Base-by-base conservation (phyloP, 2,329 filamentous ascomycete species). In the Drechslera avenae region DNA sequence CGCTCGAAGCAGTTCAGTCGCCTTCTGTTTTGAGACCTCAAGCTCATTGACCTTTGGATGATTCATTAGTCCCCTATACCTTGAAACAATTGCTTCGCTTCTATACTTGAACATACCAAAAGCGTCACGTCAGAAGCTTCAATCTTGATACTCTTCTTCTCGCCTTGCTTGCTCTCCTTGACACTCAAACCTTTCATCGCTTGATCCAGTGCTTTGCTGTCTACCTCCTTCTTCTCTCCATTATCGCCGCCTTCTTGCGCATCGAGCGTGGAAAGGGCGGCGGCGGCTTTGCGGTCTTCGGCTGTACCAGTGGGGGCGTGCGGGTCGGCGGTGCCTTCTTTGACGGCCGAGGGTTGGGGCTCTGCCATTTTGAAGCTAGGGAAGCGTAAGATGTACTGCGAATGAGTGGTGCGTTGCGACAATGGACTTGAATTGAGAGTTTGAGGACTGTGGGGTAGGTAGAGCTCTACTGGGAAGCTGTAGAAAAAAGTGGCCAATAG, bases 211-310 rank as follows among this genome's bases (percentile, higher is more conserved):
- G 88, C 89, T 53, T 87, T 87, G 44, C 83, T 77, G 70, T 91
- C 88, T 60, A 89, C 83, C 56, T 86, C 78, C 56, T 83, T 81
- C 65, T 82, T 80, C 39, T 77, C 73, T 2, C 74, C 67, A 14
- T 73, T 67, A 23, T 82, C 79, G 39, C 80, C 79, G 47, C 77
- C 76, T 52, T 78, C 76, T 50, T 76, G 78, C 31, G 74, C 71
- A 68, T 90, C 88, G 60, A 92, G 85, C 54, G 81, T 83, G 39
- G 86, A 87, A 52, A 91, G 83, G 23, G 88, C 89, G 5, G 86
- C 86, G 33, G 87, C 87, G 37, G 88, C 87, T 74, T 90, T 90
- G 74, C 87, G 86, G 76, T 90, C 88, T 74, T 91, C 88, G 67
- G 88, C 87, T 74, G 86, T 88, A 32, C 72, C 67, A 5, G 77